phyloP scores from a whole-genome alignment of 495 filamentous ascomycete genomes.

The Aspergillus saccharolyticus region DNA sequence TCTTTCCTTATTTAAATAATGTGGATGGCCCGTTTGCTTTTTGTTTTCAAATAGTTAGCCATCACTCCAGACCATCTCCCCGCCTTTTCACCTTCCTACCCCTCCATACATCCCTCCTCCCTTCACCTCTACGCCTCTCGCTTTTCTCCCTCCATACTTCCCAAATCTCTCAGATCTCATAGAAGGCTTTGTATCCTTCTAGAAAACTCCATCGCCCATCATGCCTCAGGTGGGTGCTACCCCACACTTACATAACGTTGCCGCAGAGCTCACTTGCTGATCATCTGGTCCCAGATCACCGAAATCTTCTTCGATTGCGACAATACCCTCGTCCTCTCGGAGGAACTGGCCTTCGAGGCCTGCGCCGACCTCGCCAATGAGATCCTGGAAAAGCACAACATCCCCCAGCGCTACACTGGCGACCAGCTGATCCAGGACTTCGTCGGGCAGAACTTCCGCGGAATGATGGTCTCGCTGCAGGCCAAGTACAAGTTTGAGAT shows the following conservation, averaged over 20 bases:
- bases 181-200: conserved; percentile 1
- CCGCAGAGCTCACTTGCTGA: not conserved
- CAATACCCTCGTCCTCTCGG: conserved; percentile 94
- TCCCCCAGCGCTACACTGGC: conserved; percentile 72
- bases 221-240: conserved; percentile 40
- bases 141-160: not conserved
- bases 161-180: not conserved
- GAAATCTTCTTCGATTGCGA: conserved; percentile 94
- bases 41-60: not conserved
- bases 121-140: not conserved
- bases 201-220: conserved; percentile 13
- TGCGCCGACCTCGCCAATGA: conserved; percentile 91
- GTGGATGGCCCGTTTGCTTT: not conserved
- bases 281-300: conserved; percentile 53
- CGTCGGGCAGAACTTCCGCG: conserved; percentile 94
- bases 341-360: conserved; percentile 88
- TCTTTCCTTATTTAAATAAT: not conserved
- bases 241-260: not conserved
- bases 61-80: not conserved
- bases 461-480: conserved; percentile 75
- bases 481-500: conserved; percentile 71
- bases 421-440: conserved; percentile 78
- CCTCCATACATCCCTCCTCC: too few relatives aligned
- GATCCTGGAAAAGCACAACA: conserved; percentile 64
- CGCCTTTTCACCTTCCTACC: not conserved